Evolutionary conservation across 306 rosid species (phyloP), one percentile per base, ranked within the genome.

Genomic region (Cucurbita moschata): DNA sequence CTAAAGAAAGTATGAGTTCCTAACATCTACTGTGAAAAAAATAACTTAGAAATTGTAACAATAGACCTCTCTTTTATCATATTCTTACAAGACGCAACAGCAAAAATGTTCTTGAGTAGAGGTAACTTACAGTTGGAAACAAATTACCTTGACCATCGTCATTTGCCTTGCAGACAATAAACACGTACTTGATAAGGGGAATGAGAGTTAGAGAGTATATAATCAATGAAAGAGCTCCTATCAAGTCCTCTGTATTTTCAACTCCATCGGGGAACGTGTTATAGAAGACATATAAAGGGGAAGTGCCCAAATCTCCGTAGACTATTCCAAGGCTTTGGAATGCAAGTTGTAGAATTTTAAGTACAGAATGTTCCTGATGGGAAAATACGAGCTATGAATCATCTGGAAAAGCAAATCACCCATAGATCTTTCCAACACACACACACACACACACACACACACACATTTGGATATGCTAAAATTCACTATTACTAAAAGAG

Each of bases 271-370:
- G 96, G 81, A 91, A 94, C 53, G 92, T 94, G 71, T 94, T 94
- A 85, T 89, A 86, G 84, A 94, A 94, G 67, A 94, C 98, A 50
- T 94, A 94, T 79, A 94, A 84, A 5, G 98, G 98, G 18, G 98
- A 94, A 60, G 98, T 90, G 61, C 98, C 98, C 84, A 94, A 85
- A 82, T 94, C 98, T 73, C 98, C 98, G 69, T 79, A 94, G 64
- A 94, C 98, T 76, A 94, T 97, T 19, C 98, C 98, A 65, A 94
- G 98, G 78, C 98, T 94, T 79, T 94, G 98, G 82, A 82, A 94
- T 44, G 98, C 96, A 78, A 87, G 86, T 83, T 92, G 93, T 77
- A 87, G 82, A 81, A 94, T 87, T 92, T 90, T 71, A 57, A 88
- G 43, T 10, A 87, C 61, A 5, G 98, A 94, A 80, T 84, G 89